A percentile compares a stretch with the other conserved stretches of the same genome.
These are phyloP conservation scores for Eucalyptus erythrocorys DNA, from an alignment of 345 rosid species.

Conservation along the genomic window DNA sequence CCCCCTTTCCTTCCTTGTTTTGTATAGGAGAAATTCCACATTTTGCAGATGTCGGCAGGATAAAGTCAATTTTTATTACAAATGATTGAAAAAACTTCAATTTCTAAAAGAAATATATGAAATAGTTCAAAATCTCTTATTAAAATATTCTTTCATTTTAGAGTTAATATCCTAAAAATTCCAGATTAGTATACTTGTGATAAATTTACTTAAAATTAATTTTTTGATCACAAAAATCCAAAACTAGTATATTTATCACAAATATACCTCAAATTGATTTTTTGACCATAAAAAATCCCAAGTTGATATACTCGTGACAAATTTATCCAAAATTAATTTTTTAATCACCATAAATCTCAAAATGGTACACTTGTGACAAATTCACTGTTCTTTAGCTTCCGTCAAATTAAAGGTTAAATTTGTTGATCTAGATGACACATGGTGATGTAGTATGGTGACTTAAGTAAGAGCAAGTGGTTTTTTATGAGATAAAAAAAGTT, in stretches of 20 bases:
- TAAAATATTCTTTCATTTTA: neutral
- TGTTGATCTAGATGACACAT: too few species aligned
- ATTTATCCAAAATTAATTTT: too few species aligned
- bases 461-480: too few species aligned
- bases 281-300: too few species aligned
- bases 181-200: rapidly evolving
- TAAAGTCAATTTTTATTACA: too few species aligned
- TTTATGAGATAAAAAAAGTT: too few species aligned
- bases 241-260: too few species aligned
- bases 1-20: too few species aligned
- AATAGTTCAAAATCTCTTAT: neutral
- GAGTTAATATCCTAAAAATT: rapidly evolving
- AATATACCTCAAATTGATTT: rapidly evolving
- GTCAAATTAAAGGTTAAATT: too few species aligned
- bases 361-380: too few species aligned
- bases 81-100: neutral
- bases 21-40: neutral
- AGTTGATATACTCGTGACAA: too few species aligned
- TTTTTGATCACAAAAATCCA: rapidly evolving
- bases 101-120: neutral
- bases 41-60: neutral
- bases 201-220: rapidly evolving
- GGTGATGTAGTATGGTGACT: too few species aligned
- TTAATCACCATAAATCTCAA: rapidly evolving
- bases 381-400: rapidly evolving